Evolutionary conservation across 2,329 filamentous ascomycete genomes (phyloP).

Genomic region (Paecilomyces formosus): DNA sequence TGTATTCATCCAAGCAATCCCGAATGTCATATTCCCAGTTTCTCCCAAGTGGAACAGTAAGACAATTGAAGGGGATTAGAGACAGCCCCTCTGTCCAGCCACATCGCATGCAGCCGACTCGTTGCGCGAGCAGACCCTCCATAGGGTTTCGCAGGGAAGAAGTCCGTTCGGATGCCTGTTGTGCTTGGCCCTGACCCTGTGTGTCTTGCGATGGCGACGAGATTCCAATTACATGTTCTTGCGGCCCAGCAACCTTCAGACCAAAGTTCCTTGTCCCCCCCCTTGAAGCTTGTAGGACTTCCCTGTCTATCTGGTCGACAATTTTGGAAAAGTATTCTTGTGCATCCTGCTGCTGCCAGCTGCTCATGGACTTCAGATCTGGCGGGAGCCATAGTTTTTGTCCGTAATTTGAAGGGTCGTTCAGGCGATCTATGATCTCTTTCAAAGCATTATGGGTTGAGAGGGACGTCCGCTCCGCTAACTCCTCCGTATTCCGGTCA

Average conservation of each 20-base stretch:
- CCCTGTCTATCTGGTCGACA: conserved; percentile 74
- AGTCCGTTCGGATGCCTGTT: conserved; percentile 9
- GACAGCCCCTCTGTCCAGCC: conserved; percentile 82
- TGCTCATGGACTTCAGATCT: conserved; percentile 84
- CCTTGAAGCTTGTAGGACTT: conserved; percentile 51
- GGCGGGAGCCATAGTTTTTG: conserved; percentile 73
- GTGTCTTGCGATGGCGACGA: conserved; percentile 6
- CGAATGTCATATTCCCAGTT: conserved; percentile 62
- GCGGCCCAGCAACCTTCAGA: conserved; percentile 29
- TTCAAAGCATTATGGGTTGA: conserved; percentile 51
- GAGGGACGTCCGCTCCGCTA: conserved; percentile 29
- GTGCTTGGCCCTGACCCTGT: conserved; percentile 9
- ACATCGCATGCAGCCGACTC: conserved; percentile 79
- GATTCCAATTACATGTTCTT: conserved; percentile 24
- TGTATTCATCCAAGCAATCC: conserved; percentile 77
- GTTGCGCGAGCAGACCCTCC: conserved; percentile 79
- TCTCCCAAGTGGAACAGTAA: conserved; percentile 73
- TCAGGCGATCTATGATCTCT: conserved; percentile 62
- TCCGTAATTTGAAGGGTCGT: conserved; percentile 63
- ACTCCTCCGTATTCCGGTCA: conserved; percentile 29
- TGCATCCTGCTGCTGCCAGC: conserved; percentile 93
- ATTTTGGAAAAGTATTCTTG: conserved; percentile 95
- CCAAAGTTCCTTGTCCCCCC: conserved; percentile 37
- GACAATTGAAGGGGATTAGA: conserved; percentile 87
- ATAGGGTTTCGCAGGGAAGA: conserved; percentile 61